A percentile compares a stretch with the other conserved stretches of the same genome.
Conservation (phyloP, 768 basidiomycete genomes). For the Lyophyllum decastes region DNA sequence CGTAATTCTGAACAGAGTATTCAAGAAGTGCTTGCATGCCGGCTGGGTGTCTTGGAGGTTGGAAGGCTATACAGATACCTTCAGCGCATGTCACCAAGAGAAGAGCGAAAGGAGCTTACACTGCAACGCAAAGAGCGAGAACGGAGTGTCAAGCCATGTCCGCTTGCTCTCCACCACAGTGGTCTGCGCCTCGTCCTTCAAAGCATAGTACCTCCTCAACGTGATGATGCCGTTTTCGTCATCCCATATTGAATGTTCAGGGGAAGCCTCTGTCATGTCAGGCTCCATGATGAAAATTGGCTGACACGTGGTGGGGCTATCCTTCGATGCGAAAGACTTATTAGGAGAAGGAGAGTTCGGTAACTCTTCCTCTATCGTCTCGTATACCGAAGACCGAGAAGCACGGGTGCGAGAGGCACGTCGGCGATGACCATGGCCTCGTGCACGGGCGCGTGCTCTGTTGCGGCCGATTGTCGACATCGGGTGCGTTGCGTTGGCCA, state of each 20-base stretch:
- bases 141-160: conserved; percentile 69
- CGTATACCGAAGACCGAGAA: conserved; percentile 71
- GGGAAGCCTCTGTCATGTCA: conserved; percentile 46
- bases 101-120: conserved; percentile 44
- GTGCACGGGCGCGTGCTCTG: conserved; percentile 49
- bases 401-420: conserved; percentile 65
- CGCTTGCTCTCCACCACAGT: conserved; percentile 68
- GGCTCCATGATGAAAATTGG: conserved; percentile 60
- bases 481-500: conserved; percentile 58
- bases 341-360: conserved; percentile 32
- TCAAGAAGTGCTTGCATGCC: conserved; percentile 76
- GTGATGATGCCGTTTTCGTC: conserved; percentile 68
- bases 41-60: conserved; percentile 62
- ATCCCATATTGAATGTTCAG: conserved; percentile 54
- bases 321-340: conserved; percentile 24
- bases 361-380: conserved; percentile 77
- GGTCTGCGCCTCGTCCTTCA: conserved; percentile 67
- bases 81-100: neutral
- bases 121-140: conserved; percentile 72
- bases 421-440: conserved; percentile 70
- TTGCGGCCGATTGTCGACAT: conserved; percentile 42
- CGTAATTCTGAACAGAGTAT: conserved; percentile 70
- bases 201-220: conserved; percentile 66
- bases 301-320: conserved; percentile 36
- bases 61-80: conserved; percentile 52